Base-by-base conservation (phyloP, 164 flowering plant genomes). In the Taxillus chinensis region DNA sequence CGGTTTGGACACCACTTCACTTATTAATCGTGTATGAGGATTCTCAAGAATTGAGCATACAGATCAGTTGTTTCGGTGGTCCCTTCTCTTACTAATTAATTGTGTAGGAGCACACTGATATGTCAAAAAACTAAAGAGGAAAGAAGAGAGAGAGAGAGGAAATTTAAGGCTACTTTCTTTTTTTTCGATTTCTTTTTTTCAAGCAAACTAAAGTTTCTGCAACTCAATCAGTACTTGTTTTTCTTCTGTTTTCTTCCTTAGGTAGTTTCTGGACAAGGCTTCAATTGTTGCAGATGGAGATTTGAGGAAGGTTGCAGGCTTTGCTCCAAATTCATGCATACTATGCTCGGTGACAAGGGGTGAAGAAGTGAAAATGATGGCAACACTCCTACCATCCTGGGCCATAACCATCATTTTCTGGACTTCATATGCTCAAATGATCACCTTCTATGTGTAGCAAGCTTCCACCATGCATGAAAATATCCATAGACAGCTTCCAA, bases 391-490 rank as follows among this genome's bases (percentile, higher is more conserved):
- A 40, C 95, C 95, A 41, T 71, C 86, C 9, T 89, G 96, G 96
- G 89, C 90, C 27, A 89, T 92, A 41, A 86, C 92, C 16, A 89
- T 89, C 52, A 75, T 86, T 2, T 89, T 89, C 50, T 89, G 96
- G 96, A 89, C 96, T 0, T 77, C 85, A 2, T 85, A 89, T 65
- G 96, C 96, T 1, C 96, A 89, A 67, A 82, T 89, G 92, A 81
- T 89, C 67, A 89, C 96, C 27, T 89, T 89, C 74, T 89, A 90
- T 2, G 96, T 89, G 0, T 83, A 82, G 63, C 96, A 89, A 75
- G 96, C 96, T 0, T 72, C 89, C 37, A 89, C 92, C 27, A 83
- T 89, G 96, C n/a, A n/a, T n/a, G n/a, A 66, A 82, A 13, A 75
- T 96, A 68, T 71, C 76, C 0, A 63, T 92, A 4, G 88, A 87